Percentiles rank a stretch among this genome's conserved stretches.
These are phyloP conservation scores for Leccinum subgranulosum DNA, from an alignment of 768 basidiomycete species.

Conservation along the genomic window DNA sequence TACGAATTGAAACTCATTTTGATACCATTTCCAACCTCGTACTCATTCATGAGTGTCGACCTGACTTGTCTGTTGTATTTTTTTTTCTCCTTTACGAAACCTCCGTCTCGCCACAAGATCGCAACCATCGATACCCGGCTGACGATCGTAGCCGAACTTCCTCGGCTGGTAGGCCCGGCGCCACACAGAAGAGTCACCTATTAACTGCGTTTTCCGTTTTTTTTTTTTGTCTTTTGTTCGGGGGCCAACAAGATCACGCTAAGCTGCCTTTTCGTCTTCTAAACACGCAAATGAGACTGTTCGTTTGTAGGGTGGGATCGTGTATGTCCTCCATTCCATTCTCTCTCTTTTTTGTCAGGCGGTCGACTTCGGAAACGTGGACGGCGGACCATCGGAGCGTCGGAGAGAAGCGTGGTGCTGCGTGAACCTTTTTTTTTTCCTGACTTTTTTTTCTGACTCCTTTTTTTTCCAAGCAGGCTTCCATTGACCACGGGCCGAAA, in stretches of 20 bases:
- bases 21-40: constrained; percentile 10
- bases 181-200: background rate
- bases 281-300: constrained; percentile 1
- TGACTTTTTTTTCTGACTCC: background rate
- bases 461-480: background rate
- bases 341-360: background rate
- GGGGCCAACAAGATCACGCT: background rate
- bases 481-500: background rate
- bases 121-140: constrained; percentile 1
- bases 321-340: background rate
- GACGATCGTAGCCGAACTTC: constrained; percentile 3
- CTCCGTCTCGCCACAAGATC: constrained; percentile 5
- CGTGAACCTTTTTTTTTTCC: background rate
- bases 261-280: background rate
- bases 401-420: constrained; percentile 11
- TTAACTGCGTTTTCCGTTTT: background rate
- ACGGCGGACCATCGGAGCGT: constrained; percentile 8
- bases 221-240: background rate
- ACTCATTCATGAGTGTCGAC: constrained; percentile 11
- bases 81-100: constrained; percentile 6
- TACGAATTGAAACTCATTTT: constrained; percentile 20
- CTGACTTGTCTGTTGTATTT: background rate
- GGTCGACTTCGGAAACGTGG: constrained; percentile 7
- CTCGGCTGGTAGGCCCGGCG: constrained; percentile 5
- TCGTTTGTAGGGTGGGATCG: background rate